Base-by-base conservation (phyloP, 108 stramenopile genomes). In the Nitzschia sp. region DNA sequence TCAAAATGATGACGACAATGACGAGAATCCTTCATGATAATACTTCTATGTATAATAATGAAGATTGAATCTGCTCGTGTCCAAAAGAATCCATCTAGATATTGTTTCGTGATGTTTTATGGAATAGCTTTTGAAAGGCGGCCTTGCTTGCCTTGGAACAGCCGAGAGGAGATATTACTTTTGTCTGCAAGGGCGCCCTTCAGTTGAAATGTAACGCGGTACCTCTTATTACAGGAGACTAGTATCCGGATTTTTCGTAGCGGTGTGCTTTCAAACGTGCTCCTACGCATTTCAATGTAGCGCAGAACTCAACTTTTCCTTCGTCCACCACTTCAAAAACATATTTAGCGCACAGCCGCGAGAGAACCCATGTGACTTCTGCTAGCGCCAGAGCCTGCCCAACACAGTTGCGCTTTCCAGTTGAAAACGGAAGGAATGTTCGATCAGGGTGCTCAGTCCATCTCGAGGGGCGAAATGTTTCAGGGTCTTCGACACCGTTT, bases 371-470 rank as follows among this genome's bases (percentile, higher is more conserved):
- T 31, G 68, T 65, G 19, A 80, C 53, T 75, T 84, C 79, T 19
- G 79, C 68, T 21, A 73, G 55, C 11, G 81, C 81, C 21, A 85
- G 65, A 11, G 66, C 36, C 47, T 82, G 77, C 0, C 84, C 84
- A 11, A 68, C 32, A 60, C 84, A 82, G 41, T 80, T 80, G 4
- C 71, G 53, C 38, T 44, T 59, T 9, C 84, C 84, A 29, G 72
- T 36, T 6, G 75, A 75, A 66, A 85, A 81, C 3, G 70, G 68
- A 31, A 81, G 17, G 35, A 68, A 82, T 21, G 78, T 56, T 25
- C 59, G 53, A 31, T 78, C 68, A 1, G 64, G 60, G n/a, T 75
- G 75, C 27, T 69, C 53, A 29, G 34, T 45, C 84, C 84, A 85
- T 13, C 84, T 66, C 29, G 54, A 45, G 8, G 84, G 84, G 19